Evolutionary conservation across 306 rosid genomes (phyloP).

Genomic region (Mimosa pudica): DNA sequence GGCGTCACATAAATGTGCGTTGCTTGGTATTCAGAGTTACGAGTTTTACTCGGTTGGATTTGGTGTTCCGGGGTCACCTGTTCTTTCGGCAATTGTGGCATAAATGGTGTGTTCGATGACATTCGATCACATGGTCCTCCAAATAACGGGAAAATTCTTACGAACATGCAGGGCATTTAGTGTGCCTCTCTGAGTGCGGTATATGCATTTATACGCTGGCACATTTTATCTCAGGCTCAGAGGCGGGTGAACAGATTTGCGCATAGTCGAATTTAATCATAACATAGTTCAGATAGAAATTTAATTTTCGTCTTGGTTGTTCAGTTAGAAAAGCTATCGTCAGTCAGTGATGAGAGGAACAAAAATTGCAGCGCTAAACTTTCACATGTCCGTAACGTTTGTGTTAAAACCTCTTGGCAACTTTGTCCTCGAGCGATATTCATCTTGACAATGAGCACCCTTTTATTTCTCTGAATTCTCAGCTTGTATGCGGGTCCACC

Average conservation of each 20-base stretch:
- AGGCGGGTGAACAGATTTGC: not conserved
- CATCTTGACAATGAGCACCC: not conserved
- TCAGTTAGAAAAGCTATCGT: not conserved
- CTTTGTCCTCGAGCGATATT: not conserved
- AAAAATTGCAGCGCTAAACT: not conserved
- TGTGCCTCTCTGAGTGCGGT: not conserved
- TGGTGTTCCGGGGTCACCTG: conserved; percentile 8
- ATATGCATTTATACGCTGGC: not conserved
- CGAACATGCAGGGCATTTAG: not conserved
- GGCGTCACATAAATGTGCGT: not conserved
- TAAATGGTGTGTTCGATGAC: not conserved
- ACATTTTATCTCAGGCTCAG: too few relatives aligned
- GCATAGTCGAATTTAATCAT: not conserved
- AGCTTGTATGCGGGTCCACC: not conserved
- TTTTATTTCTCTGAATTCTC: not conserved
- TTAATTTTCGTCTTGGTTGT: not conserved
- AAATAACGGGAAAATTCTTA: not conserved
- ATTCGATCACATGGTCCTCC: not conserved
- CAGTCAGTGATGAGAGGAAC: not conserved
- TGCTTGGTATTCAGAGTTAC: not conserved
- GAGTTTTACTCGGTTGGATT: not conserved
- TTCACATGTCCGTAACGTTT: not conserved
- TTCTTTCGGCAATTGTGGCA: not conserved
- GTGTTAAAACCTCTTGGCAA: not conserved
- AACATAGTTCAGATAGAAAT: not conserved